Base-by-base conservation (phyloP, 768 basidiomycete species). In the Leccinum boreale region DNA sequence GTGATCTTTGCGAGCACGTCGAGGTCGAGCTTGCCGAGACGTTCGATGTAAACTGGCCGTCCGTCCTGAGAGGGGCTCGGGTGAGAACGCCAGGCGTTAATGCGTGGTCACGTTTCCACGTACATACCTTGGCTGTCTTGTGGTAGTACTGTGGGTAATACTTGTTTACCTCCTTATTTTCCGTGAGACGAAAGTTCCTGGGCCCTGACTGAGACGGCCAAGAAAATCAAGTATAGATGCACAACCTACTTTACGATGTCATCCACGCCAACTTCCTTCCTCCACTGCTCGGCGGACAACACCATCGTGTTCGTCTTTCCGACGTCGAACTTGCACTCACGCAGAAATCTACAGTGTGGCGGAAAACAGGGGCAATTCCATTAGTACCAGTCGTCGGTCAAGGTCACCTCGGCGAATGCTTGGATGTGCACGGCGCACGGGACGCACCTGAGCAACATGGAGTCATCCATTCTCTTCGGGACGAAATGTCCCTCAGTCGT, bases 61-160 rank as follows among this genome's bases (percentile, higher is more conserved):
- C 96, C 96, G 64, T 97, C 94, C 92, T 94, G 66, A 3, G 17
- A 7, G 1, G n/a, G 5, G 5, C 4, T 4, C 5, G 5, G 19
- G 17, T 3, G 31, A n/a, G 42, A 1, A 4, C 4, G 31, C 47
- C 35, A 50, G 9, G 7, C 4, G 29, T 10, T 4, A 3, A 2
- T 3, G 10, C 14, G 1, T 2, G 15, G 35, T 36, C 4, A 31
- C 17, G 17, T 17, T 17, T 7, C 3, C 1, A 1, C 10, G 24
- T 55, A 1, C 10, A n/a, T 54, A 92, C 93, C 80, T 88, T 94
- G 80, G 98, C 96, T 62, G 80, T 89, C 78, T 92, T 95, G 78
- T 98, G 96, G 73, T 98, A 96, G 74, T 84, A 97, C 67, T 96
- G 94, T 2, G 95, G 94, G 68, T 97, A 98, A 67, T 89, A 93